Conservation (phyloP, 805 yeast genomes). For the Lipomyces sp. region DNA sequence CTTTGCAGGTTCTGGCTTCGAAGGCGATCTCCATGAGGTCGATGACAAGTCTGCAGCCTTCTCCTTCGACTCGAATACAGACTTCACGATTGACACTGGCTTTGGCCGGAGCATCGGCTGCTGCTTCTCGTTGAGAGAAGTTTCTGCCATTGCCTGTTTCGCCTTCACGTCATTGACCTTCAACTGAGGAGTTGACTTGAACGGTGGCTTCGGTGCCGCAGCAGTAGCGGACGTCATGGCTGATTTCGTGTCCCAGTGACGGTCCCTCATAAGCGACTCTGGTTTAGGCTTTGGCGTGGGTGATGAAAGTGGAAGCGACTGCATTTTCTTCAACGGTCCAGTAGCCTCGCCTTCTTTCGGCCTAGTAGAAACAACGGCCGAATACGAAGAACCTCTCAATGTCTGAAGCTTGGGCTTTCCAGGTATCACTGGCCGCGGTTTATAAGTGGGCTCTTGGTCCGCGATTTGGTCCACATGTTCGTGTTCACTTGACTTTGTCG, state of each 20-base stretch:
- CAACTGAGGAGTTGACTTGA: not conserved
- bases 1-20: not conserved
- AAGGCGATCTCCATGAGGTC: not conserved
- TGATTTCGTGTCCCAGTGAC: not conserved
- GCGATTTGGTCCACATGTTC: constrained; percentile 6
- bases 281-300: constrained; percentile 3
- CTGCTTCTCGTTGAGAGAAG: not conserved
- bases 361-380: not conserved
- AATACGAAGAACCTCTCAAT: not conserved
- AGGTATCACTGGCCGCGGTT: constrained; percentile 1
- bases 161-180: not conserved
- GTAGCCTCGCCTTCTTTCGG: not conserved
- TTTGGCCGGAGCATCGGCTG: not conserved
- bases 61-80: not conserved
- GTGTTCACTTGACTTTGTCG: constrained; percentile 2
- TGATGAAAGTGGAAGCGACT: not conserved
- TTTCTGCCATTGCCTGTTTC: not conserved
- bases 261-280: not conserved
- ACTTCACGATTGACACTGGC: not conserved
- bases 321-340: not conserved
- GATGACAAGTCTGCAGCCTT: not conserved
- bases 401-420: constrained; percentile 6
- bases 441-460: not conserved
- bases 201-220: not conserved
- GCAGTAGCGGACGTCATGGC: not conserved